Evolutionary conservation across 179 eudicot genomes (phyloP).

Genomic region (Gypsophila paniculata): DNA sequence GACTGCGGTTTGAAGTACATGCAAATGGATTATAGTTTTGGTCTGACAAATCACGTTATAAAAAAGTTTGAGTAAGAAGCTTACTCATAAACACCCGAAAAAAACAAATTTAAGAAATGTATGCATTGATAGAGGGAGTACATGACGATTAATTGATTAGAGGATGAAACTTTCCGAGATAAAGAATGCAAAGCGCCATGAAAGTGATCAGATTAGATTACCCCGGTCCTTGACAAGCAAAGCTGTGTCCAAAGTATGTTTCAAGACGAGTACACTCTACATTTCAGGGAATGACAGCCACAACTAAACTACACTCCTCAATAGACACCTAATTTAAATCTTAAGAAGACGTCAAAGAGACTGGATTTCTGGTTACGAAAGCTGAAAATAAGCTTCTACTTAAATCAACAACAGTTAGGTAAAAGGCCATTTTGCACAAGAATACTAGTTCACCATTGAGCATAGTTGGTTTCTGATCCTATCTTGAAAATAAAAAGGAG

Average conservation of each 20-base stretch:
- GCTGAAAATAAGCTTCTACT: conserved; percentile 9
- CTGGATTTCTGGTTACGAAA: not conserved
- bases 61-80: too few relatives aligned
- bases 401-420: conserved; percentile 18
- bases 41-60: too few relatives aligned
- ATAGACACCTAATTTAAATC: conserved; percentile 18
- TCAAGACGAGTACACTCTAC: not conserved
- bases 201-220: not conserved
- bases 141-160: not conserved
- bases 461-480: not conserved
- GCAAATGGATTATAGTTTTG: not conserved
- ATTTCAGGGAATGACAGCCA: not conserved
- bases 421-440: not conserved
- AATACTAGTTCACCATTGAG: conserved; percentile 8
- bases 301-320: conserved; percentile 1
- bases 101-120: too few relatives aligned
- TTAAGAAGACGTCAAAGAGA: conserved; percentile 6
- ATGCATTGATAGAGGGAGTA: too few relatives aligned
- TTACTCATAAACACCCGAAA: too few relatives aligned
- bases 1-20: not conserved
- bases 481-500: not conserved
- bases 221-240: not conserved
- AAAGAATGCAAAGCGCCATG: not conserved
- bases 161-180: not conserved
- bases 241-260: not conserved